phyloP scores from a whole-genome alignment of 208 protist genomes.

The Trypanosomatidae sp. region DNA sequence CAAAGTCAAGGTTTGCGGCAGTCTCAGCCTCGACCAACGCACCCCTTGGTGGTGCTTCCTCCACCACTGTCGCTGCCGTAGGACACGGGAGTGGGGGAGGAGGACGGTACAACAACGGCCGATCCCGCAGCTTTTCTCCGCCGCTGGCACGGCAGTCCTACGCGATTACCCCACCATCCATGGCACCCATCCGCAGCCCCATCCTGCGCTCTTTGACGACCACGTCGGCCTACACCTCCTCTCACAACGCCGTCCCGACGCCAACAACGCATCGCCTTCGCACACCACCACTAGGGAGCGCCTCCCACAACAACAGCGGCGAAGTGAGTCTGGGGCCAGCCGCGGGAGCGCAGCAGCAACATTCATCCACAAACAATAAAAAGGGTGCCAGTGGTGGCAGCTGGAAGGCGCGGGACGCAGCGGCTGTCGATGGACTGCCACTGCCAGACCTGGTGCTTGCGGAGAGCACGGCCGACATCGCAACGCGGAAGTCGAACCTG shows the following conservation, averaged over 20 bases:
- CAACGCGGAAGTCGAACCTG: constrained; percentile 3
- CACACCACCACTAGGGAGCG: constrained; percentile 5
- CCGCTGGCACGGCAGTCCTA: constrained; percentile 18
- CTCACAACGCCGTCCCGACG: constrained; percentile 19
- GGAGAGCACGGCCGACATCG: constrained; percentile 25
- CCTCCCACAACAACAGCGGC: neutral
- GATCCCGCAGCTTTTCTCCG: constrained; percentile 1
- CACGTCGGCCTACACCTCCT: neutral
- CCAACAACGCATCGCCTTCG: constrained; percentile 1
- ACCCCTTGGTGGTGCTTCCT: neutral
- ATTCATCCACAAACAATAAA: neutral
- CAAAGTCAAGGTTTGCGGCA: constrained; percentile 25
- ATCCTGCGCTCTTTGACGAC: neutral
- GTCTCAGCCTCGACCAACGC: constrained; percentile 17
- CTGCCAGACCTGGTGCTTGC: constrained; percentile 23
- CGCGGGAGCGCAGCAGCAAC: neutral
- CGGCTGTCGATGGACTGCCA: neutral
- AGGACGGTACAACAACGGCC: constrained; percentile 2
- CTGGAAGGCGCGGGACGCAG: constrained; percentile 1
- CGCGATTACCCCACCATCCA: constrained; percentile 24
- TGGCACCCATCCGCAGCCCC: constrained; percentile 20
- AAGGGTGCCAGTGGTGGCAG: neutral
- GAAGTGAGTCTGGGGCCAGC: neutral
- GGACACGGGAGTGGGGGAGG: neutral
- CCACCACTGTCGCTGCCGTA: constrained; percentile 5